A percentile compares a stretch with the other conserved stretches of the same genome.
Conservation (phyloP, 2,329 filamentous ascomycete species). For the Nigrospora oryzae region DNA sequence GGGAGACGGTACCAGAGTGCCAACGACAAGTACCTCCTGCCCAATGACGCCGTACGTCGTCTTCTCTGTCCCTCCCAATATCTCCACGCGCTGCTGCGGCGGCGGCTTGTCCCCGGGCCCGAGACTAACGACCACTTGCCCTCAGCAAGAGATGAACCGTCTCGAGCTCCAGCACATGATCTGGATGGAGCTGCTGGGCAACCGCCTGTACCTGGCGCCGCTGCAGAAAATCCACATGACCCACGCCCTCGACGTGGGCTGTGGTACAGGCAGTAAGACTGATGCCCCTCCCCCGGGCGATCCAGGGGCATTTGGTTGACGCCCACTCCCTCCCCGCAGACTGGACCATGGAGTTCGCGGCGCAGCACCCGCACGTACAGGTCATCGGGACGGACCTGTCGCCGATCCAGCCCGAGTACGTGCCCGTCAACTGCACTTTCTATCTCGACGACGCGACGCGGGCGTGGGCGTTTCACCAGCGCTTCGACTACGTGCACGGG, state of each 20-base stretch:
- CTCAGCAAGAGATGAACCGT: slow-evolving; percentile 11
- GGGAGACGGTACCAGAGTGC: slow-evolving; percentile 10
- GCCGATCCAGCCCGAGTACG: slow-evolving; percentile 11
- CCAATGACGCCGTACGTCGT: slow-evolving; percentile 10
- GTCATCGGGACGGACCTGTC: slow-evolving; percentile 11
- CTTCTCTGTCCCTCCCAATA: not conserved
- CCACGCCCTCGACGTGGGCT: slow-evolving; percentile 6
- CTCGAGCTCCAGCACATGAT: slow-evolving; percentile 12
- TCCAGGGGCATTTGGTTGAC: not conserved
- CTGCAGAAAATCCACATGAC: slow-evolving; percentile 6
- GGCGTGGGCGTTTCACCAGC: slow-evolving; percentile 24
- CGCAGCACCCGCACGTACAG: slow-evolving; percentile 8
- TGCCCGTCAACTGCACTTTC: slow-evolving; percentile 10
- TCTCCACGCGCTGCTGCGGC: not conserved
- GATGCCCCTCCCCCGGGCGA: not conserved
- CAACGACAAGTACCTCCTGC: slow-evolving; percentile 10
- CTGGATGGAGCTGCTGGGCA: slow-evolving; percentile 9
- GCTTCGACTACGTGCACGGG: slow-evolving; percentile 13
- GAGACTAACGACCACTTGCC: not conserved
- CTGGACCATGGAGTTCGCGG: slow-evolving; percentile 12
- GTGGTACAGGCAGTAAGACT: slow-evolving; percentile 6
- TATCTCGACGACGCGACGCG: slow-evolving; percentile 40
- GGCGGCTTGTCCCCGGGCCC: not conserved
- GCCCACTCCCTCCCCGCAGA: slow-evolving; percentile 2
- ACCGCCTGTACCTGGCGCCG: slow-evolving; percentile 9